Evolutionary conservation across 2,329 filamentous ascomycete genomes (phyloP), one percentile per base, ranked within the genome.

Genomic region (Ophiostoma populinum): DNA sequence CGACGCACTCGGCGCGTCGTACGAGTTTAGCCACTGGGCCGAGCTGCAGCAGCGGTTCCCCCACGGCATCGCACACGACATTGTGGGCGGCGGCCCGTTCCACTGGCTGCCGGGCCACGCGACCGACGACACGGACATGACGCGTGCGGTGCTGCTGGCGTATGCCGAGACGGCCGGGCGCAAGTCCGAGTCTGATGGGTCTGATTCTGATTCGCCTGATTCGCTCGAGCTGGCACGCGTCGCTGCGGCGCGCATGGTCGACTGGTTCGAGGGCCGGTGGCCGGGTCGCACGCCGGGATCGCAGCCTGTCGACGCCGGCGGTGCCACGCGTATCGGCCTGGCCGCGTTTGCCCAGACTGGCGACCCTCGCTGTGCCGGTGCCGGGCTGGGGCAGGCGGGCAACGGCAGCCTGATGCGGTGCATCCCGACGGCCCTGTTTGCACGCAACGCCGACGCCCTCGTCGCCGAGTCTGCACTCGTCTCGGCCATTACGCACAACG

Each of bases 361-460:
- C 4, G 50, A 62, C 34, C 50, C 51, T 5, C 45, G 44, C 3
- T 45, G 30, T 0, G 49, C 51, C 0, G 61, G 61, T 4, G 56
- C 57, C 0, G 61, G 60, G 0, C 31, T 41, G 2, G 57, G 54
- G 3, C 44, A 43, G 6, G 55, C 57, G 1, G 61, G 61, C 11
- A 63, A 65, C 35, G 60, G 61, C 5, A 59, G 55, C 24, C 43
- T 65, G 40, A 64, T 64, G 61, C 51, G 61, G 4, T 64, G 61
- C 40, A 49, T 64, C 1, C 54, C 61, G 0, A 63, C 59, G 1
- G 61, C 48, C 0, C 43, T 63, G 11, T 62, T 64, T 34, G 40
- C 32, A 6, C 49, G 51, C 20, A 15, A 11, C 0, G 49, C 54
- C 9, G 34, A 32, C 2, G 9, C 20, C n/a, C 15, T 54, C 5